phyloP scores from a whole-genome alignment of 2,329 filamentous ascomycete species.

The Sclerotinia subarctica region DNA sequence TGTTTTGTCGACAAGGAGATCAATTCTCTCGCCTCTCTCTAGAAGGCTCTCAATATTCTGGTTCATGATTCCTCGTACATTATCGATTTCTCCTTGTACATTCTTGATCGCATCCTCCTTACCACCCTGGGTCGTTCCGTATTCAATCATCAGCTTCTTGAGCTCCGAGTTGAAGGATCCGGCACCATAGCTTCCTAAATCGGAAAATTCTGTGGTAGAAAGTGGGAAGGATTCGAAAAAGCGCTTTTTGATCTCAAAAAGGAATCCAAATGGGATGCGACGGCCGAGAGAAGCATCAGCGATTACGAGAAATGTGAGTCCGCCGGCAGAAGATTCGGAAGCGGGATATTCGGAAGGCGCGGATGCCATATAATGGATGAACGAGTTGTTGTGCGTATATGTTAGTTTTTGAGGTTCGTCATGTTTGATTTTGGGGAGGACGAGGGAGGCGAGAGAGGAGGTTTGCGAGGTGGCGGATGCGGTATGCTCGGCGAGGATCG shows the following conservation, averaged over 20 bases:
- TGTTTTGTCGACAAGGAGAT: slow-evolving; percentile 94
- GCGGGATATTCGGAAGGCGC: slow-evolving; percentile 63
- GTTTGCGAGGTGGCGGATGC: slow-evolving; percentile 78
- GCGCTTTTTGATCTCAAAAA: slow-evolving; percentile 84
- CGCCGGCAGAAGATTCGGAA: slow-evolving; percentile 62
- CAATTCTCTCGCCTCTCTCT: slow-evolving; percentile 88
- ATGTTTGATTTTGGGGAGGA: slow-evolving; percentile 94
- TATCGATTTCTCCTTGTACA: slow-evolving; percentile 87
- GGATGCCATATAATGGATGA: slow-evolving; percentile 94
- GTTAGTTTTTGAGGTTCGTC: slow-evolving; percentile 79
- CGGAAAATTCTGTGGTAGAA: slow-evolving; percentile 65
- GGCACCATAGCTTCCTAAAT: slow-evolving; percentile 84
- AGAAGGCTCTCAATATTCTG: slow-evolving; percentile 89
- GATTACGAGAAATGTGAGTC: slow-evolving; percentile 88
- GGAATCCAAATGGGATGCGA: slow-evolving; percentile 87
- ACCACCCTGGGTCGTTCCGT: slow-evolving; percentile 72
- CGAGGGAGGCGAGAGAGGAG: slow-evolving; percentile 83
- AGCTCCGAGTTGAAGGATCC: slow-evolving; percentile 81
- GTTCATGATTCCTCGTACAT: slow-evolving; percentile 89
- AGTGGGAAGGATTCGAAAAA: slow-evolving; percentile 73
- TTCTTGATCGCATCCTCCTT: slow-evolving; percentile 79
- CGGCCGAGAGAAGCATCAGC: slow-evolving; percentile 77
- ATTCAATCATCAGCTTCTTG: slow-evolving; percentile 75
- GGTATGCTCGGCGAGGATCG: slow-evolving; percentile 90
- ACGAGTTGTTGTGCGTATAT: slow-evolving; percentile 85